These are phyloP conservation scores for Clavispora phyllophila DNA, from an alignment of 805 yeast species.

Conservation along the genomic window DNA sequence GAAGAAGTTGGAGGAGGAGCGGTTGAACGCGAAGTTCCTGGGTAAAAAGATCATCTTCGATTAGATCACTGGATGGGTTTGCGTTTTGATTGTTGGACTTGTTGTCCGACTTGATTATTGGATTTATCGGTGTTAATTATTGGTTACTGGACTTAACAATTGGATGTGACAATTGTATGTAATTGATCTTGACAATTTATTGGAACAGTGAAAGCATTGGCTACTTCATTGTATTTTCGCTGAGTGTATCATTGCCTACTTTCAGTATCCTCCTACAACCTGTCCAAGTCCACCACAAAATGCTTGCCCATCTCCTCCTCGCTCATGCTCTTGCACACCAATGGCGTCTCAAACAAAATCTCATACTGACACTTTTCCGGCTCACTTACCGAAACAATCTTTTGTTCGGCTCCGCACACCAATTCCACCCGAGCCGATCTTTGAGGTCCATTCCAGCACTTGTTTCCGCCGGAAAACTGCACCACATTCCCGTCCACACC, in stretches of 20 bases:
- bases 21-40: slow-evolving; percentile 58
- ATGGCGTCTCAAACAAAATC: slow-evolving; percentile 44
- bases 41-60: slow-evolving; percentile 87
- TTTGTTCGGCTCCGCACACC: slow-evolving; percentile 58
- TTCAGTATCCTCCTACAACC: too few species aligned
- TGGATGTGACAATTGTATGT: too few species aligned
- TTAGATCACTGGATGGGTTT: slow-evolving; percentile 15
- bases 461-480: slow-evolving; percentile 58
- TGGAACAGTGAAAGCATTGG: background rate
- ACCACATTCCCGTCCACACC: slow-evolving; percentile 24
- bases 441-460: slow-evolving; percentile 93
- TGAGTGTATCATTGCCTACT: too few species aligned
- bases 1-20: slow-evolving; percentile 64
- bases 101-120: too few species aligned
- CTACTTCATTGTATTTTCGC: too few species aligned
- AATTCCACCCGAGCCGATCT: slow-evolving; percentile 64
- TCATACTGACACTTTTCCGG: slow-evolving; percentile 83
- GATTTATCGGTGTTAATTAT: too few species aligned
- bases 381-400: slow-evolving; percentile 67
- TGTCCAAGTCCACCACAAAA: slow-evolving; percentile 10
- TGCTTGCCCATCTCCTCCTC: slow-evolving; percentile 9
- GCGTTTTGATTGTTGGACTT: too few species aligned
- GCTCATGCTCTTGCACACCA: slow-evolving; percentile 32
- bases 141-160: too few species aligned
- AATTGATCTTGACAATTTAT: too few species aligned